These are phyloP conservation scores for Oxytropis ochrocephala DNA, from an alignment of 306 rosid genomes.

Conservation along the genomic window DNA sequence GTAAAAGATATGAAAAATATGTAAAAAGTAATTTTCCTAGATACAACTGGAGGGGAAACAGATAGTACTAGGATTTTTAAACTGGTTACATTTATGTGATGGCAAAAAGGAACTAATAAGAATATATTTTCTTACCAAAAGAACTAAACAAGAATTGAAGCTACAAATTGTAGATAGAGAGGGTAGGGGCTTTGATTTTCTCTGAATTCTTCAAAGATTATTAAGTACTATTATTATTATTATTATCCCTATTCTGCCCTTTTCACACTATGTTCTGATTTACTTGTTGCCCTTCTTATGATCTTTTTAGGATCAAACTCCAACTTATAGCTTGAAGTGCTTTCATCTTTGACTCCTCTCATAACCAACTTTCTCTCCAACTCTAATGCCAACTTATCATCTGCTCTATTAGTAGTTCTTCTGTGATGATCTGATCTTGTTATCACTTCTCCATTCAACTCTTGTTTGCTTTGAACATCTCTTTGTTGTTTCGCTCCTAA, in stretches of 20 bases:
- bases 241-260: constrained; percentile 40
- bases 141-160: constrained; percentile 32
- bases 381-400: constrained; percentile 40
- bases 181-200: background rate
- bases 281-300: constrained; percentile 50
- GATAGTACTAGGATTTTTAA: constrained; percentile 26
- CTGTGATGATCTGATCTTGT: constrained; percentile 32
- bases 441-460: constrained; percentile 25
- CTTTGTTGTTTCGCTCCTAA: constrained; percentile 42
- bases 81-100: constrained; percentile 25
- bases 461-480: constrained; percentile 39
- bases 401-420: constrained; percentile 40
- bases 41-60: too few species aligned
- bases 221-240: too few species aligned
- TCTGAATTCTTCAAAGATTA: constrained; percentile 10
- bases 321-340: constrained; percentile 37
- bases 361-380: constrained; percentile 38
- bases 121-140: background rate
- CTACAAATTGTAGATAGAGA: constrained; percentile 23
- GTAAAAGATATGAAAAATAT: too few species aligned
- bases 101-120: background rate
- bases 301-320: constrained; percentile 54
- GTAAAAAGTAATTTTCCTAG: too few species aligned
- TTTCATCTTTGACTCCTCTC: constrained; percentile 30
- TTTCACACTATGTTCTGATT: constrained; percentile 55